phyloP scores from a whole-genome alignment of 1,139 yeast species.

The Wickerhamomyces sp. region DNA sequence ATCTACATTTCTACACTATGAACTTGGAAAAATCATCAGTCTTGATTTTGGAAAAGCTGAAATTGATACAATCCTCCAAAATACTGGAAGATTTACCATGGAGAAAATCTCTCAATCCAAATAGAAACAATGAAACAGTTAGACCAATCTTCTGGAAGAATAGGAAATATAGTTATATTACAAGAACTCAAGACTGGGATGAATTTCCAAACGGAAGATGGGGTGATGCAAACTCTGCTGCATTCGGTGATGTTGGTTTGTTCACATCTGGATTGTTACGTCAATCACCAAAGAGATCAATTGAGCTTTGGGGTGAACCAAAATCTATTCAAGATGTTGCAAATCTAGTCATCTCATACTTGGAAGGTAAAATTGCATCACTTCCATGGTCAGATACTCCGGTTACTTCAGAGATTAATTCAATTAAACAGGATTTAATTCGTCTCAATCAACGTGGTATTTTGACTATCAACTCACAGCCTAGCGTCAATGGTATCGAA shows the following conservation, averaged over 20 bases:
- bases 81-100: slow-evolving; percentile 56
- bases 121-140: slow-evolving; percentile 74
- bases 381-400: slow-evolving; percentile 97
- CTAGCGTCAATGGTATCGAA: slow-evolving; percentile 77
- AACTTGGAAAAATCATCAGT: slow-evolving; percentile 86
- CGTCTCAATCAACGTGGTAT: slow-evolving; percentile 61
- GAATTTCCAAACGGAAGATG: slow-evolving; percentile 94
- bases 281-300: slow-evolving; percentile 72
- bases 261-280: slow-evolving; percentile 75
- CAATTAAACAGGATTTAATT: slow-evolving; percentile 57
- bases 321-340: slow-evolving; percentile 52
- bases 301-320: slow-evolving; percentile 88
- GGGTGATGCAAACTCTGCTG: slow-evolving; percentile 93
- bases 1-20: slow-evolving; percentile 95
- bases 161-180: slow-evolving; percentile 83
- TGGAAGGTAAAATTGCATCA: slow-evolving; percentile 65
- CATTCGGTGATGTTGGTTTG: slow-evolving; percentile 81
- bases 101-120: slow-evolving; percentile 85
- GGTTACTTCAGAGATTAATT: slow-evolving; percentile 67
- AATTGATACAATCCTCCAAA: slow-evolving; percentile 38
- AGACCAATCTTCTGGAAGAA: slow-evolving; percentile 97
- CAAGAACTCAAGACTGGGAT: slow-evolving; percentile 92
- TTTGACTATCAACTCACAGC: slow-evolving; percentile 89
- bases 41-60: slow-evolving; percentile 77
- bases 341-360: slow-evolving; percentile 55